Base-by-base conservation (phyloP, 768 basidiomycete genomes). In the Gloeophyllum trabeum region DNA sequence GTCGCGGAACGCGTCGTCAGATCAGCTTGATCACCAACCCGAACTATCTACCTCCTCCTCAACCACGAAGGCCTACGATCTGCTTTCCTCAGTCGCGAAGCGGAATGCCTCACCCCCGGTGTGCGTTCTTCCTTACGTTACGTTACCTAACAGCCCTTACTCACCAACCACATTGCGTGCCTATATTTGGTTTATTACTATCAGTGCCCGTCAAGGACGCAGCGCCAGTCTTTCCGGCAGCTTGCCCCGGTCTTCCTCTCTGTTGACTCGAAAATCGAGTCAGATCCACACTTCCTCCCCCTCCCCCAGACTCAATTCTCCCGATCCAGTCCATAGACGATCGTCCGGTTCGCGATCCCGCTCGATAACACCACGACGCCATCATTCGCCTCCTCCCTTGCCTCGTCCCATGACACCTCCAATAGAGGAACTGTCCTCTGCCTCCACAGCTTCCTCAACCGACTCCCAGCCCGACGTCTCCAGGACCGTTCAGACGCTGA, bases 401-500 rank as follows among this genome's bases (percentile, higher is more conserved):
- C 51, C 62, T 24, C 61, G 73, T 2, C 53, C 61, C 4, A 70
- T 75, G 65, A 76, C 76, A 0, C 80, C 76, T 5, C 66, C 74
- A 0, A 66, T 69, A 0, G 80, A 81, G 45, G 76, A 81, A 50
- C 54, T 58, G 1, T 68, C 73, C 14, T 51, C 66, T 14, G 60
- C 65, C 1, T 76, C 77, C 0, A 70, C 70, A 18, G 71, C 70
- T 1, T 71, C 69, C 0, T 71, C 72, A 0, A 75, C 76, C 4
- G 64, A 69, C n/a, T 75, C 77, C 44, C 56, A 61, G 26, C 69
- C 69, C 44, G 64, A 69, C 13, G 76, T 76, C 2, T 80, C 79
- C 50, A 76, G 66, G 44, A 81, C 83, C 1, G 64, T 87, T 19
- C 65, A 71, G 45, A 76, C 72, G 21, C 64, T 87, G 19, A 75